Conservation (phyloP, 495 filamentous ascomycete species). For the Lophiotrema nucula region DNA sequence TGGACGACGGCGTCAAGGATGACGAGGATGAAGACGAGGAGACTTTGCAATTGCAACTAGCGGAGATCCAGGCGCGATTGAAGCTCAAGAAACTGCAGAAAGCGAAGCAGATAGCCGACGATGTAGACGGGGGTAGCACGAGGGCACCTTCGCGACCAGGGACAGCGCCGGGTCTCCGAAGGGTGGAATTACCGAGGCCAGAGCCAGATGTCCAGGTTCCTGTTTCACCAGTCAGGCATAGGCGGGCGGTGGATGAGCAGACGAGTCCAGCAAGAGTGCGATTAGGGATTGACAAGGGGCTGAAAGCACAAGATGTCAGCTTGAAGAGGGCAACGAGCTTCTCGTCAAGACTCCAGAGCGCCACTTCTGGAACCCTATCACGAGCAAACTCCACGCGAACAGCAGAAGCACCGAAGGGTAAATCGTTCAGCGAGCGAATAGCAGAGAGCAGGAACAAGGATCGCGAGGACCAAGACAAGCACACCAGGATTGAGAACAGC, state of each 20-base stretch:
- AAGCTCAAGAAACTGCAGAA: conserved; percentile 78
- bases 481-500: conserved; percentile 52
- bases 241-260: conserved; percentile 50
- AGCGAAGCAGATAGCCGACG: conserved; percentile 41
- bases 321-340: conserved; percentile 67
- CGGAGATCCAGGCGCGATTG: conserved; percentile 80
- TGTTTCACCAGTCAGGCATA: conserved; percentile 67
- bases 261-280: conserved; percentile 75
- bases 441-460: conserved; percentile 61
- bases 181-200: conserved; percentile 18
- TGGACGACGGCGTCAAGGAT: conserved; percentile 41
- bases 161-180: conserved; percentile 22
- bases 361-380: conserved; percentile 6
- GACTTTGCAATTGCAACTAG: conserved; percentile 74
- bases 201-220: conserved; percentile 69
- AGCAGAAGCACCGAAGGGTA: conserved; percentile 44
- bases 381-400: conserved; percentile 18
- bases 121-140: conserved; percentile 16
- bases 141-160: conserved; percentile 19
- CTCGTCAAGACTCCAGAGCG: conserved; percentile 7
- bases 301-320: conserved; percentile 79
- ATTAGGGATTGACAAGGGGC: conserved; percentile 86
- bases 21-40: conserved; percentile 82
- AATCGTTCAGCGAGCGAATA: conserved; percentile 85
- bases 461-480: conserved; percentile 55